Evolutionary conservation across 2,329 filamentous ascomycete species (phyloP).

Genomic region (Tolypocladium sp.): DNA sequence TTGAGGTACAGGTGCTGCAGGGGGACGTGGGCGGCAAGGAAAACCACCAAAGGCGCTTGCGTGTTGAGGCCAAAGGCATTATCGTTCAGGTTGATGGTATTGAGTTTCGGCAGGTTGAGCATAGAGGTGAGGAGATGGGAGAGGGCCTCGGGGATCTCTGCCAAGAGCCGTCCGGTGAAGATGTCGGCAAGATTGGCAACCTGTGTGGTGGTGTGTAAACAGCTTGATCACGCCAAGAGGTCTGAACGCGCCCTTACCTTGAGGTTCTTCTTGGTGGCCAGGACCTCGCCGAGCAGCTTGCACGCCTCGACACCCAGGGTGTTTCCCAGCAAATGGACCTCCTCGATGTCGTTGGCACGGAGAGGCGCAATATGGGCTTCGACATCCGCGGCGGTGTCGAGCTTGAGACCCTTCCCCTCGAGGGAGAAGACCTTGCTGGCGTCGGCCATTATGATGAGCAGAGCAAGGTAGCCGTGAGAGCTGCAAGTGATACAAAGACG

Average conservation of each 20-base stretch:
- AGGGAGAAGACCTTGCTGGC: conserved; percentile 69
- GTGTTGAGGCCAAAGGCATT: conserved; percentile 97
- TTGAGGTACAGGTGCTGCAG: conserved; percentile 93
- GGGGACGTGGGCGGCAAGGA: conserved; percentile 79
- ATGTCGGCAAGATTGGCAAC: conserved; percentile 91
- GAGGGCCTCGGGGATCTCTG: conserved; percentile 87
- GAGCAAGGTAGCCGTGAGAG: conserved; percentile 1
- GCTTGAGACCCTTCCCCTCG: conserved; percentile 85
- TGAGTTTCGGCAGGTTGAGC: conserved; percentile 74
- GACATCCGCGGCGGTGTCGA: conserved; percentile 80
- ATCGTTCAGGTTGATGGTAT: conserved; percentile 91
- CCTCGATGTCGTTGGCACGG: conserved; percentile 66
- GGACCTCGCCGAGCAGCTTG: conserved; percentile 71
- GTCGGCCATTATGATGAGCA: conserved; percentile 17
- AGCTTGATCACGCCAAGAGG: not conserved
- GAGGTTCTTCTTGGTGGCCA: conserved; percentile 76
- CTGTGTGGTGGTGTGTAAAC: conserved; percentile 22
- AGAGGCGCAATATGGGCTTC: conserved; percentile 75
- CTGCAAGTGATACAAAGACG: not conserved
- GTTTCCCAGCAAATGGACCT: conserved; percentile 82
- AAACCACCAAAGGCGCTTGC: conserved; percentile 83
- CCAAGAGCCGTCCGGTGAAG: conserved; percentile 88
- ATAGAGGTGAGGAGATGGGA: conserved; percentile 78
- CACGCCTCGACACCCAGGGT: conserved; percentile 86
- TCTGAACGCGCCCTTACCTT: conserved; percentile 41